Conservation (phyloP, 805 yeast genomes). For the Blastobotrys mokoenaii region DNA sequence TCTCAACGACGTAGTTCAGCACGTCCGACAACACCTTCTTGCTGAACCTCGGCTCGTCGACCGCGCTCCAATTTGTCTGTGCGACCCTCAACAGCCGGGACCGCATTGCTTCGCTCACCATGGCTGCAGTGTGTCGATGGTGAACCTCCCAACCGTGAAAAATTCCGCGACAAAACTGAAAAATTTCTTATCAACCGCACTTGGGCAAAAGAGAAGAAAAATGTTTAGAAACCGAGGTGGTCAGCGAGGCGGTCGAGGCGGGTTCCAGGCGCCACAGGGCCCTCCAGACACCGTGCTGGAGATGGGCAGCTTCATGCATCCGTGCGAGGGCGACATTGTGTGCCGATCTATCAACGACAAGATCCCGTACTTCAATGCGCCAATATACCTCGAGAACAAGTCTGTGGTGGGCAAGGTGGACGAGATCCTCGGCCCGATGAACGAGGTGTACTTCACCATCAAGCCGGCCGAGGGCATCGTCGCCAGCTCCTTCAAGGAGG, state of each 20-base stretch:
- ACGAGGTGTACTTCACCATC: conserved; percentile 95
- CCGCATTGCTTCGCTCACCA: not conserved
- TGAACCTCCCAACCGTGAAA: not conserved
- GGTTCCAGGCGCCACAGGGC: conserved; percentile 73
- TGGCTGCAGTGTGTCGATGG: not conserved
- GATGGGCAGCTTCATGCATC: conserved; percentile 87
- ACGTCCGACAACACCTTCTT: not conserved
- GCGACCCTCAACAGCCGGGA: not conserved
- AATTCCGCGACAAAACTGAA: not conserved
- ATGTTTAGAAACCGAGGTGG: conserved; percentile 41
- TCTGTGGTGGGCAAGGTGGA: conserved; percentile 96
- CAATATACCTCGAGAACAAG: conserved; percentile 92
- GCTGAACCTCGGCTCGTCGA: too few relatives aligned
- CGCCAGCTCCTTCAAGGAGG: conserved; percentile 86
- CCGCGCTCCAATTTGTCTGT: conserved; percentile 1
- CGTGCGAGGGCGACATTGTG: conserved; percentile 95
- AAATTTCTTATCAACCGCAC: not conserved
- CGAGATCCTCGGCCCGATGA: conserved; percentile 94
- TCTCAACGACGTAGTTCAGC: not conserved
- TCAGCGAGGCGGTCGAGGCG: conserved; percentile 54
- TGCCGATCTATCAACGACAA: conserved; percentile 92
- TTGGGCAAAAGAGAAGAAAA: not conserved
- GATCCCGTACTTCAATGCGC: conserved; percentile 97
- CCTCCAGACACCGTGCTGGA: conserved; percentile 96
- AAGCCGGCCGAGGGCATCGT: conserved; percentile 95